Base-by-base conservation (phyloP, 441 rosid genomes). In the Populus hybrid region DNA sequence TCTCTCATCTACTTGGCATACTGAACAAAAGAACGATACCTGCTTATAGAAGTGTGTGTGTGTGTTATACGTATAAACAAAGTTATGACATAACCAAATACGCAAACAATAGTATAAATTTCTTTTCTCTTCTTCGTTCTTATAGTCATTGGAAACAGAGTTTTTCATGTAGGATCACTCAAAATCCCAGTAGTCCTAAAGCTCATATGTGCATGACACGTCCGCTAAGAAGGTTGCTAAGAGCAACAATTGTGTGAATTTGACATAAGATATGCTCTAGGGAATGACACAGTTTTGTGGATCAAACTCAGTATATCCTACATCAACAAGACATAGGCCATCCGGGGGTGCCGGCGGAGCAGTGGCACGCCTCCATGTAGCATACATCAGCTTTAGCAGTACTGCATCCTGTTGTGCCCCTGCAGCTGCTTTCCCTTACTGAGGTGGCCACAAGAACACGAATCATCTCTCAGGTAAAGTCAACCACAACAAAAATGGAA, bases 331-430 rank as follows among this genome's bases (percentile, higher is more conserved):
- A 80, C 97, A 96, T 18, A 94, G 90, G 35, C 99, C 98, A 69
- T 90, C 91, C 1, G 97, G 89, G 11, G 98, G 94, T 1, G 98
- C 98, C 10, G 98, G 98, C 8, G 97, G 97, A 68, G 99, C 97
- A 10, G 97, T 93, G 26, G 99, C 98, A 20, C 97, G 90, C 80
- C 99, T 88, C 70, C 94, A 90, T 72, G 98, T 87, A 75, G 97
- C 95, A 81, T 88, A 94, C 87, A 86, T 84, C 72, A 92, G 88
- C 83, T 86, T 89, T 76, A 95, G 71, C 84, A 94, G 79, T 46
- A 26, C 26, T 26, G 89, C 93, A 81, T 91, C 93, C 28, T 92
- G 88, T 73, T 90, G 91, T 8, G 93, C 95, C 72, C 94, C 97
- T 57, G 89, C 88, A 46, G 81, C 84, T 73, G 97, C 99, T 88